Evolutionary conservation across 2,329 filamentous ascomycete genomes (phyloP).

Genomic region (Cercospora zeae-maydis): DNA sequence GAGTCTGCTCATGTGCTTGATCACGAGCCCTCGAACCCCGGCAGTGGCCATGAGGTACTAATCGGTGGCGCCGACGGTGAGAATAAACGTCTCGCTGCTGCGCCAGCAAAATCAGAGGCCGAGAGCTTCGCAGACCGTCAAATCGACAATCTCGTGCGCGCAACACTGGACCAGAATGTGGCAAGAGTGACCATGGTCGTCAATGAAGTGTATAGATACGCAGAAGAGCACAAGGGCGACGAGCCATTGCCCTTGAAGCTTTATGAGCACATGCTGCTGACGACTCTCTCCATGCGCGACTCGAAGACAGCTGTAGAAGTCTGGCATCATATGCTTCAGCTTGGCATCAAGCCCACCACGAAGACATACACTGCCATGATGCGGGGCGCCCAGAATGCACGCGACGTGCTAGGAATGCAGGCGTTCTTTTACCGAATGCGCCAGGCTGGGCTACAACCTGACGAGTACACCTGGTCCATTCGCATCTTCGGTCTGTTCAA

Average conservation of each 20-base stretch:
- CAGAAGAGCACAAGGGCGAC: constrained; percentile 4
- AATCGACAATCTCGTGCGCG: constrained; percentile 11
- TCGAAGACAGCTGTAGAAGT: constrained; percentile 49
- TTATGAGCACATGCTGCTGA: constrained; percentile 45
- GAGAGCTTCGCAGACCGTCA: constrained; percentile 14
- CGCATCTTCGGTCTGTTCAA: constrained; percentile 64
- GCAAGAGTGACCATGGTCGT: constrained; percentile 3
- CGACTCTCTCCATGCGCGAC: constrained; percentile 46
- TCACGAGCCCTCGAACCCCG: neutral
- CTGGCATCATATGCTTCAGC: constrained; percentile 55
- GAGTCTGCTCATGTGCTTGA: neutral
- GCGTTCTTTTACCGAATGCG: constrained; percentile 65
- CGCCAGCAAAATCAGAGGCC: neutral
- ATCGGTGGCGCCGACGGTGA: neutral
- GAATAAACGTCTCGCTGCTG: neutral
- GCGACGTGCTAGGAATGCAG: constrained; percentile 59
- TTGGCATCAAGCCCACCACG: constrained; percentile 57
- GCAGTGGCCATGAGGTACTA: neutral
- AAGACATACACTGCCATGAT: constrained; percentile 72
- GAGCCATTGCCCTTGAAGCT: constrained; percentile 27
- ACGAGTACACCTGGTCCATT: constrained; percentile 65
- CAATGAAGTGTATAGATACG: constrained; percentile 9
- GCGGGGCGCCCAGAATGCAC: constrained; percentile 61
- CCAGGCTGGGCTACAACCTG: constrained; percentile 56
- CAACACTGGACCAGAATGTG: constrained; percentile 5